A percentile compares a stretch with the other conserved stretches of the same genome.
Conservation (phyloP, 371 early-diverging fungal genomes). For the Rhizomucor pusillus region DNA sequence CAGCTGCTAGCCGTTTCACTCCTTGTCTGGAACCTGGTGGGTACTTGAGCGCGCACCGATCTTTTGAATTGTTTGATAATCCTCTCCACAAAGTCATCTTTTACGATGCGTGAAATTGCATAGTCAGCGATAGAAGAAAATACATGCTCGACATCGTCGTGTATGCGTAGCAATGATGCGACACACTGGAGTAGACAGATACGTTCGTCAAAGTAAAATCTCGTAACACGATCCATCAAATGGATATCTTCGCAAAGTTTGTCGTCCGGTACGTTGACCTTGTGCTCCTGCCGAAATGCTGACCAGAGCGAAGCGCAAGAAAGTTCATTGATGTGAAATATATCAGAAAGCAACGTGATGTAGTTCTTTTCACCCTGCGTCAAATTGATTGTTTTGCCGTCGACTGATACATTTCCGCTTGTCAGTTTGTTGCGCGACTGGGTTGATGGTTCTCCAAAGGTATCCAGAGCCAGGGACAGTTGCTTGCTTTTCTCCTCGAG, state of each 20-base stretch:
- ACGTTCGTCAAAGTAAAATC: conserved; percentile 39
- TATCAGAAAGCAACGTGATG: conserved; percentile 25
- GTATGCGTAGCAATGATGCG: conserved; percentile 33
- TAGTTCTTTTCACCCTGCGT: conserved; percentile 36
- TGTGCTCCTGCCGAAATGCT: conserved; percentile 16
- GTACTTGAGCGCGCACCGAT: conserved; percentile 21
- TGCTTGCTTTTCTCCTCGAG: conserved; percentile 35
- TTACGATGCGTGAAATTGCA: conserved; percentile 14
- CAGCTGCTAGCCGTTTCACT: conserved; percentile 16
- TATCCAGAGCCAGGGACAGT: conserved; percentile 31
- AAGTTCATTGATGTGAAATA: conserved; percentile 31
- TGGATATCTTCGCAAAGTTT: conserved; percentile 19
- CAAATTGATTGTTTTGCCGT: conserved; percentile 35
- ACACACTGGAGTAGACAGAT: conserved; percentile 35
- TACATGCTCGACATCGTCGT: conserved; percentile 20
- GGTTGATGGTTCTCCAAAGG: conserved; percentile 27
- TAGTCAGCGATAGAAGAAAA: conserved; percentile 26
- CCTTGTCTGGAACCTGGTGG: conserved; percentile 10
- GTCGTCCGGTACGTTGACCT: conserved; percentile 4
- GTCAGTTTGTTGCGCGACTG: conserved; percentile 34
- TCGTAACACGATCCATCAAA: conserved; percentile 15
- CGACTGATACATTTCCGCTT: conserved; percentile 18
- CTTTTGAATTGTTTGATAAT: conserved; percentile 28
- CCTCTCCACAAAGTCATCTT: conserved; percentile 20
- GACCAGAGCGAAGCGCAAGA: conserved; percentile 35